Conservation (phyloP, 495 filamentous ascomycete genomes). For the Opeltia flavorubescens region DNA sequence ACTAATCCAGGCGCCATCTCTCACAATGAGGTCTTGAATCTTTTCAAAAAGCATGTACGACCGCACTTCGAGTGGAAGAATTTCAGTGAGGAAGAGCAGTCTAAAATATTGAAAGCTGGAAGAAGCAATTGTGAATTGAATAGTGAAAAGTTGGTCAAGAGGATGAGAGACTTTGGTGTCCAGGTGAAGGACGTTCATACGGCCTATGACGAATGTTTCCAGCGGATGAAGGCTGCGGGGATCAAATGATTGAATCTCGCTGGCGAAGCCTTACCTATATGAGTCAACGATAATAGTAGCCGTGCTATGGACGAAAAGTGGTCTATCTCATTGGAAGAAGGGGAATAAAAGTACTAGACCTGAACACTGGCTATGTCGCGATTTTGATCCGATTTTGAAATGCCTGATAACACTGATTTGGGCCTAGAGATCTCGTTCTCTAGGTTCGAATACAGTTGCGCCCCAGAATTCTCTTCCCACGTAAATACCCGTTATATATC, state of each 20-base stretch:
- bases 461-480: too few relatives aligned
- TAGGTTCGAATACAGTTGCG: too few relatives aligned
- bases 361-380: too few relatives aligned
- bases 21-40: slow-evolving; percentile 48
- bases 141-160: slow-evolving; percentile 42
- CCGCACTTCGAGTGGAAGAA: slow-evolving; percentile 52
- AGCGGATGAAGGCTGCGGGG: slow-evolving; percentile 39
- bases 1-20: slow-evolving; percentile 55
- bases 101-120: slow-evolving; percentile 51
- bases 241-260: neutral
- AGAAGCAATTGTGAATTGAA: slow-evolving; percentile 52
- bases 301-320: too few relatives aligned
- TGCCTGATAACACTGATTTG: too few relatives aligned
- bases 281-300: too few relatives aligned
- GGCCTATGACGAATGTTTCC: slow-evolving; percentile 46
- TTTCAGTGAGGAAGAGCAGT: slow-evolving; percentile 49
- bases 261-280: too few relatives aligned
- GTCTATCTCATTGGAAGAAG: too few relatives aligned
- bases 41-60: slow-evolving; percentile 48
- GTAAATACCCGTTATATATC: too few relatives aligned
- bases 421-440: too few relatives aligned
- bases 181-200: slow-evolving; percentile 47
- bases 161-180: slow-evolving; percentile 44
- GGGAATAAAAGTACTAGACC: too few relatives aligned
- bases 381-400: too few relatives aligned